Base-by-base conservation (phyloP, 2,329 filamentous ascomycete genomes). In the Epichloe sylvatica region DNA sequence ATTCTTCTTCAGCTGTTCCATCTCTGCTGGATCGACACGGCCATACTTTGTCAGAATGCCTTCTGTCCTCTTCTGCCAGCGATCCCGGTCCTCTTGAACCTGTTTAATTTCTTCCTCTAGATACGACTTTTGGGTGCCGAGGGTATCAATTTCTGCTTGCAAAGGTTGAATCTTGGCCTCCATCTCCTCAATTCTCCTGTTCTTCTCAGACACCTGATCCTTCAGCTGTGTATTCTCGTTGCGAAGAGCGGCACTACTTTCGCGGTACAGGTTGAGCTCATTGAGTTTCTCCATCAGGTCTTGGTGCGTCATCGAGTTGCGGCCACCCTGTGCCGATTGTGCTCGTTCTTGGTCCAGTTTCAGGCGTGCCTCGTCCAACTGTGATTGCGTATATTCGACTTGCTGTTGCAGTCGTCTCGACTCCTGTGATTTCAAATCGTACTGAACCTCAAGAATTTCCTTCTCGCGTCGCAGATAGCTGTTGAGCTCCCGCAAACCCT, bases 31-130 rank as follows among this genome's bases (percentile, higher is more conserved):
- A 62, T 98, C 92, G 47, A 94, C 87, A 50, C 91, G 86, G 57
- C 95, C 90, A 62, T 97, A 96, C 64, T 95, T 96, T 56, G 88
- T 89, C 46, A 98, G 78, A 53, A 98, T 96, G 57, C 94, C 87
- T 62, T 97, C 89, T 1, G 89, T 94, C 23, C 92, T 84, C 72
- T 96, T 91, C 67, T 95, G 89, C 86, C 91, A 96, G 51, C 87
- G 80, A 62, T 97, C 91, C 15, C 92, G 83, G 62, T 97, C 91
- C 59, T 92, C 85, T 56, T 94, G 85, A 9, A 97, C 75, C 54
- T 96, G 77, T 60, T 86, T 87, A 61, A 96, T 79, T 62, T 97
- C 91, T 12, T 88, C 88, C 56, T 94, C 84, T 59, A 90, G 84
- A 56, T 84, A 86, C 53, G 84, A 80, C 54, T 87, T 76, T 53